Percentiles rank a stretch among this genome's conserved stretches.
Conservation (phyloP, 2,329 filamentous ascomycete genomes). For the Ceratocystiopsis brevicomis region DNA sequence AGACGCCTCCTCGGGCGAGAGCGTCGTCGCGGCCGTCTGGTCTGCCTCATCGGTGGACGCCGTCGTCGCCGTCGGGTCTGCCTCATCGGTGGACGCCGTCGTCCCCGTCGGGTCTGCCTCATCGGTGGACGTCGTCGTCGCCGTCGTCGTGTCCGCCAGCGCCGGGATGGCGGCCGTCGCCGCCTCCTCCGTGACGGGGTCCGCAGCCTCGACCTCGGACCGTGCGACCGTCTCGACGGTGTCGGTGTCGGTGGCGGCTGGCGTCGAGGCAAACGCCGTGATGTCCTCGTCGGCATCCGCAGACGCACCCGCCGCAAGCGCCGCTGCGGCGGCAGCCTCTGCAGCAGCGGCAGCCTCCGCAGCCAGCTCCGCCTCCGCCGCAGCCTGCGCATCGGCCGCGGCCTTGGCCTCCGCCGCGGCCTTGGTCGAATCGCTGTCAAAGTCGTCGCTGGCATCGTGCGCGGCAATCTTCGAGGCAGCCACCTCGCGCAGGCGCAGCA, state of each 20-base stretch:
- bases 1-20: constrained; percentile 15
- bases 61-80: too few species aligned
- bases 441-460: constrained; percentile 58
- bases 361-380: constrained; percentile 15
- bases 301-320: not conserved
- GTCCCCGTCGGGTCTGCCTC: not conserved
- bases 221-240: not conserved
- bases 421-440: constrained; percentile 47
- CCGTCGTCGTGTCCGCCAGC: not conserved
- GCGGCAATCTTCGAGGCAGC: constrained; percentile 67
- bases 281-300: not conserved
- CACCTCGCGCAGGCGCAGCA: constrained; percentile 64
- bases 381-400: constrained; percentile 25
- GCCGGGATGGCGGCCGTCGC: not conserved
- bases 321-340: constrained; percentile 4
- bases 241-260: too few species aligned
- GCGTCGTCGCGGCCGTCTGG: not conserved
- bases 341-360: constrained; percentile 9
- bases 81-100: not conserved
- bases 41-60: too few species aligned
- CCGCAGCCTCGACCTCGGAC: not conserved
- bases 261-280: not conserved
- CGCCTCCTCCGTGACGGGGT: too few species aligned
- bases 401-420: constrained; percentile 32
- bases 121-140: not conserved